Base-by-base conservation (phyloP, 2,329 filamentous ascomycete species). In the Cladosporium sp. region DNA sequence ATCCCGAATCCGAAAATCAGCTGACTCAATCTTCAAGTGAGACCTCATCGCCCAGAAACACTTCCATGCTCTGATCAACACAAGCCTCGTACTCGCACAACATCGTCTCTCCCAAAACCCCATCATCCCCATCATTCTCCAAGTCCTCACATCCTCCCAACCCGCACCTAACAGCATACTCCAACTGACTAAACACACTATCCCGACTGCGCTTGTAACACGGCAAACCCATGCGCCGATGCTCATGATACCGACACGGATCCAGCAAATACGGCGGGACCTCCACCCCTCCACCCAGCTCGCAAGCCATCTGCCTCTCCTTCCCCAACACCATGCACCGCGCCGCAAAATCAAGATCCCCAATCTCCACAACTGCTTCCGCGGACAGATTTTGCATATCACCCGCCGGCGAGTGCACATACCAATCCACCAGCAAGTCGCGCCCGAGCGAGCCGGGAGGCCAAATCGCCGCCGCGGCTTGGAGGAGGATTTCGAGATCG, bases 181-280 rank as follows among this genome's bases (percentile, higher is more conserved):
- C 43, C 33, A 38, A 7, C 16, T 18, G 9, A 47, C 43, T 47
- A 7, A 30, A 47, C 7, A 39, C 43, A 38, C 43, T 47, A 15
- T 30, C 43, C 43, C n/a, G 35, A 47, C 35, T 47, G n/a, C 43
- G 7, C 35, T 38, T 47, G 16, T 47, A 39, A 8, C 43, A 47
- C 2, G 43, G 43, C 18, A 30, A 9, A 11, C 25, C 25, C 35
- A 20, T 4, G 33, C 33, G 9, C 15, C 43, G 33, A 47, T 47
- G 43, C 43, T 47, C 33, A 20, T 47, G 35, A 39, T 47, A 47
- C 15, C 35, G 16, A 11, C 43, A 47, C 16, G 33, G 33, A 38
- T 47, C 43, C 15, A 22, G 16, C 25, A 38, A 18, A 7, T 39
- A 47, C 35, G 43, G 43, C 35, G 43, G 7, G 6, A 5, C 18